Evolutionary conservation across 2,329 filamentous ascomycete genomes (phyloP), one percentile per base, ranked within the genome.

Genomic region (Fusarium anthophilum): DNA sequence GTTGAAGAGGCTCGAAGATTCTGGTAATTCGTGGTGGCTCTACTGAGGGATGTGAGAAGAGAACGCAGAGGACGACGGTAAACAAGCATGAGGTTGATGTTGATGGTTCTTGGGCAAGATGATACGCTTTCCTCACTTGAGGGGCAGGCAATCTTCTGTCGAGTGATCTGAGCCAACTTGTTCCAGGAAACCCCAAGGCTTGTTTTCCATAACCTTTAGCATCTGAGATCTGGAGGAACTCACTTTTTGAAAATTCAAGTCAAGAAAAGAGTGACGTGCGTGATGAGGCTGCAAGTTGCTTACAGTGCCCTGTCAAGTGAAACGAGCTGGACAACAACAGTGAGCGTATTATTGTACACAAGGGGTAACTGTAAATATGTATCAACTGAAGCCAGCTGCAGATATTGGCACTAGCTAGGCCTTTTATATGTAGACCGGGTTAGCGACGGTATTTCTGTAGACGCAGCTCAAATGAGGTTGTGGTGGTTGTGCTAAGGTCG

Each of bases 11-110:
- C 50, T 30, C 32, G 51, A 44, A 35, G 37, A 30, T 47, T 59
- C 38, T 26, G 61, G 22, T 38, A 43, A 39, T 37, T 15, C 18
- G 41, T 37, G 24, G 47, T 50, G 43, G 24, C 35, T 65, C 66
- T 73, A 13, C 26, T 50, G 24, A 62, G 17, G 30, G 47, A 28
- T 73, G 51, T 75, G 53, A 75, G 69, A 64, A 53, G 55, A 63
- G 61, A 59, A 44, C 56, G 43, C 24, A 51, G 24, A 59, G 26
- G 55, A 48, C 22, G 32, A 37, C 48, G 26, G 38, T 48, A 32
- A 24, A 41, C 12, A 58, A 50, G 32, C 59, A 74, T 69, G n/a
- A n/a, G 39, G n/a, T 37, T 37, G 43, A 30, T 20, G 38, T 28
- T 18, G 50, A 32, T 43, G 45, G 38, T 60, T 41, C 65, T 26